phyloP scores from a whole-genome alignment of 495 filamentous ascomycete species.

The Lentithecium fluviatile region DNA sequence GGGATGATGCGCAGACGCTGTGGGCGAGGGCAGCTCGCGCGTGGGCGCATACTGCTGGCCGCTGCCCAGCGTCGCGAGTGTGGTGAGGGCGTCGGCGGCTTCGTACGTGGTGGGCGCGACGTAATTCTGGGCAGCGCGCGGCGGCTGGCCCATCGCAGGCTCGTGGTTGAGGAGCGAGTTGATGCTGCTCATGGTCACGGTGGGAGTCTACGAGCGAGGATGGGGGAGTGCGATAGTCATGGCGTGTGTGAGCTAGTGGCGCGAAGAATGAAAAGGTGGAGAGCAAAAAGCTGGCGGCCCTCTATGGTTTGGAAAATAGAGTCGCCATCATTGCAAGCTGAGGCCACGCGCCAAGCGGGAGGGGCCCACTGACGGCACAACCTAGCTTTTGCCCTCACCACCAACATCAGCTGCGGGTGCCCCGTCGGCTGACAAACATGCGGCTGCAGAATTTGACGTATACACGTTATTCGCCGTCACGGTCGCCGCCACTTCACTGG shows the following conservation, averaged over 20 bases:
- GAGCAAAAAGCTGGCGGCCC: not conserved
- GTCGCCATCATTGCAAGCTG: too few species aligned
- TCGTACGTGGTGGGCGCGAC: constrained; percentile 33
- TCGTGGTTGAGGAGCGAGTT: constrained; percentile 34
- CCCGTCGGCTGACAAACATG: too few species aligned
- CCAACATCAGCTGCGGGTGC: too few species aligned
- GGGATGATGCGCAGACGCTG: constrained; percentile 19
- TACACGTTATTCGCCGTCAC: too few species aligned
- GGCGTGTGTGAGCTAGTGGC: not conserved
- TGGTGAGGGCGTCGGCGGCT: constrained; percentile 40
- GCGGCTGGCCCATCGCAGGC: constrained; percentile 3
- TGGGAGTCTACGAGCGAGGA: not conserved
- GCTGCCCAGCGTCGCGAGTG: constrained; percentile 30
- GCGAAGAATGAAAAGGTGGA: not conserved
- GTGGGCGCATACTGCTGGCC: constrained; percentile 23
- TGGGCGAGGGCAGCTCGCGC: constrained; percentile 25
- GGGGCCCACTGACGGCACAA: too few species aligned
- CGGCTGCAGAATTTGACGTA: too few species aligned
- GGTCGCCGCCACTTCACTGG: too few species aligned
- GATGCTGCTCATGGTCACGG: constrained; percentile 29
- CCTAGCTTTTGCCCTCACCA: too few species aligned
- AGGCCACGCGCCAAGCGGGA: too few species aligned
- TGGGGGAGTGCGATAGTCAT: constrained; percentile 2
- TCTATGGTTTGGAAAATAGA: not conserved
- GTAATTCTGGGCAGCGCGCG: constrained; percentile 7